Percentiles rank a stretch among this genome's conserved stretches.
Conservation (phyloP, 1,284 basidiomycete genomes). For the Ceratobasidium sp. region DNA sequence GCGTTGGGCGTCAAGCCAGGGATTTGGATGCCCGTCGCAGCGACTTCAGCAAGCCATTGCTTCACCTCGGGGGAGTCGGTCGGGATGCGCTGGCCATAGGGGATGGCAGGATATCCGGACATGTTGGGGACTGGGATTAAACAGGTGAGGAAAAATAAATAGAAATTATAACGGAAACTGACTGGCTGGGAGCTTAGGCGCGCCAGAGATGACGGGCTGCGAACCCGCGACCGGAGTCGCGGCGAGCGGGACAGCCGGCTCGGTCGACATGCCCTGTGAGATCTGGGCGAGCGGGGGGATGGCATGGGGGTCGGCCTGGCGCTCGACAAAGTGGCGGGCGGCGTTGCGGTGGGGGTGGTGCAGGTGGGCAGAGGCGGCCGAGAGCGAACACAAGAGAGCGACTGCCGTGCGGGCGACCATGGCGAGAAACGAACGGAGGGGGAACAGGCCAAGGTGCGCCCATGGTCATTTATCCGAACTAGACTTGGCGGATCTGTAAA, state of each 20-base stretch:
- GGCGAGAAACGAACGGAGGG: neutral
- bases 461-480: slow-evolving; percentile 6
- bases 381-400: slow-evolving; percentile 22
- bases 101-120: slow-evolving; percentile 51
- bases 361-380: slow-evolving; percentile 14
- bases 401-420: slow-evolving; percentile 42
- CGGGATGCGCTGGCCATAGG: slow-evolving; percentile 50
- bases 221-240: slow-evolving; percentile 53
- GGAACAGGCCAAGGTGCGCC: neutral
- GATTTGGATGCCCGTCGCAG: slow-evolving; percentile 38
- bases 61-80: slow-evolving; percentile 59
- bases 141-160: neutral
- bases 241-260: slow-evolving; percentile 45
- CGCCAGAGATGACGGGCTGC: slow-evolving; percentile 51
- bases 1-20: slow-evolving; percentile 53
- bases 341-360: slow-evolving; percentile 1
- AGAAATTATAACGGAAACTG: neutral
- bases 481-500: slow-evolving; percentile 35
- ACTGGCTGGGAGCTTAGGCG: slow-evolving; percentile 52
- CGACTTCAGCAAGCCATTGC: slow-evolving; percentile 57
- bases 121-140: slow-evolving; percentile 38
- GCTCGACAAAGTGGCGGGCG: slow-evolving; percentile 15
- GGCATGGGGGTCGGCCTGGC: slow-evolving; percentile 33
- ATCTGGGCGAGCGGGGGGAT: slow-evolving; percentile 35
- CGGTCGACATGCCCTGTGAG: slow-evolving; percentile 45